Evolutionary conservation across 805 yeast genomes (phyloP).

Genomic region (Teunomyces lycoperdinae): DNA sequence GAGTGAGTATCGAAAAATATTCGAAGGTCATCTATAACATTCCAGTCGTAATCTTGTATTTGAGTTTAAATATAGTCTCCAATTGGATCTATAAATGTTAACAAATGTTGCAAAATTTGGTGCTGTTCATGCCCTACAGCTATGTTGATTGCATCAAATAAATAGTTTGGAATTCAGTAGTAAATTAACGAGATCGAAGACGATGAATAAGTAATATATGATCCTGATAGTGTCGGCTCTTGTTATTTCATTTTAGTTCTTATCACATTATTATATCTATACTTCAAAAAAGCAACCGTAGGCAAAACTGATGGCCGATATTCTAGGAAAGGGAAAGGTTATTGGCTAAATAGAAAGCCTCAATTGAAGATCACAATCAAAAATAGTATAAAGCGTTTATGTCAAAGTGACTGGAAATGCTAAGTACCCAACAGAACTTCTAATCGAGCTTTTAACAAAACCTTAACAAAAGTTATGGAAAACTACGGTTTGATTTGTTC

Average conservation of each 20-base stretch:
- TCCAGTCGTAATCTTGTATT: constrained; percentile 29
- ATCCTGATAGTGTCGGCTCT: neutral
- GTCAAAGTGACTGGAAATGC: too few relatives aligned
- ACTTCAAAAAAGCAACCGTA: neutral
- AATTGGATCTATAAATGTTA: constrained; percentile 42
- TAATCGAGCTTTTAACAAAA: too few relatives aligned
- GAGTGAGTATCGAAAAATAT: constrained; percentile 22
- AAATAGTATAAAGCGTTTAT: too few relatives aligned
- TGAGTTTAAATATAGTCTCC: constrained; percentile 35
- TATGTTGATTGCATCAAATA: constrained; percentile 41
- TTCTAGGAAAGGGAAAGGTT: too few relatives aligned
- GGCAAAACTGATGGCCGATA: neutral
- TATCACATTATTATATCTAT: too few relatives aligned
- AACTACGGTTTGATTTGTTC: too few relatives aligned
- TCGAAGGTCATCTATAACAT: constrained; percentile 16
- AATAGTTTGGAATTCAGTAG: constrained; percentile 44
- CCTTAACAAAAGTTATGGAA: too few relatives aligned
- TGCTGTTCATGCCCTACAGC: constrained; percentile 59
- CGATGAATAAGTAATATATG: constrained; percentile 19
- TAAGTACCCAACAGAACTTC: too few relatives aligned
- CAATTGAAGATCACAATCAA: too few relatives aligned
- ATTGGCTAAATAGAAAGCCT: too few relatives aligned
- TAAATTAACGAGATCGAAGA: constrained; percentile 19
- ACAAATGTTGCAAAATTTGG: constrained; percentile 50
- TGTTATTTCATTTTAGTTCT: too few relatives aligned